A percentile compares a stretch with the other conserved stretches of the same genome.
phyloP scores from a whole-genome alignment of 1,139 yeast species.

The Ogataea hybrid region DNA sequence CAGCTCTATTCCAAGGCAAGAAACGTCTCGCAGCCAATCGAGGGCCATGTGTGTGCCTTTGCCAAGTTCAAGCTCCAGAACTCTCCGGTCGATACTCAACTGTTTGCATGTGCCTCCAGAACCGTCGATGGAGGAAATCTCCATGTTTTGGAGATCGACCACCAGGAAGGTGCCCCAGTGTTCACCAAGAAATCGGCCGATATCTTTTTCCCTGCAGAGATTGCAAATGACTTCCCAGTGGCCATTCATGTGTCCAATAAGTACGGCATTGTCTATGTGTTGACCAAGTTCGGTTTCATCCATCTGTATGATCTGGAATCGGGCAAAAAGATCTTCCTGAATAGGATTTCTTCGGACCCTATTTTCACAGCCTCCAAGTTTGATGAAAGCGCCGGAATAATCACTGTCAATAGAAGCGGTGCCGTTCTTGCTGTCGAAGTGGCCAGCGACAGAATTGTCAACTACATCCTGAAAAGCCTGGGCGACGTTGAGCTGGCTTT shows the following conservation, averaged over 20 bases:
- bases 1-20: slow-evolving; percentile 88
- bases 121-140: slow-evolving; percentile 80
- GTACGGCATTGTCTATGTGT: slow-evolving; percentile 83
- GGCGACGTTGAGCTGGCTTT: slow-evolving; percentile 87
- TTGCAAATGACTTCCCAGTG: slow-evolving; percentile 95
- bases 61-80: slow-evolving; percentile 74
- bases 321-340: slow-evolving; percentile 90
- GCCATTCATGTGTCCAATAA: slow-evolving; percentile 82
- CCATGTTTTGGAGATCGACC: slow-evolving; percentile 96
- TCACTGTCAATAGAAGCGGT: slow-evolving; percentile 93
- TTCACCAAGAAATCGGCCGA: slow-evolving; percentile 90
- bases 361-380: slow-evolving; percentile 87
- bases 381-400: slow-evolving; percentile 75
- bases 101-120: slow-evolving; percentile 86
- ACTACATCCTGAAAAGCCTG: slow-evolving; percentile 83
- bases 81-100: slow-evolving; percentile 73
- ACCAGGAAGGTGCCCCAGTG: slow-evolving; percentile 77
- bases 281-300: slow-evolving; percentile 95
- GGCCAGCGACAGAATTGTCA: slow-evolving; percentile 80
- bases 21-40: slow-evolving; percentile 93
- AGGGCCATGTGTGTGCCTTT: slow-evolving; percentile 95
- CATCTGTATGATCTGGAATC: slow-evolving; percentile 93
- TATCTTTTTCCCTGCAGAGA: slow-evolving; percentile 96
- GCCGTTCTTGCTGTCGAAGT: slow-evolving; percentile 93
- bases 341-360: slow-evolving; percentile 95